These are phyloP conservation scores for Diaporthe vaccinii DNA, from an alignment of 2,329 filamentous ascomycete species.

Conservation along the genomic window DNA sequence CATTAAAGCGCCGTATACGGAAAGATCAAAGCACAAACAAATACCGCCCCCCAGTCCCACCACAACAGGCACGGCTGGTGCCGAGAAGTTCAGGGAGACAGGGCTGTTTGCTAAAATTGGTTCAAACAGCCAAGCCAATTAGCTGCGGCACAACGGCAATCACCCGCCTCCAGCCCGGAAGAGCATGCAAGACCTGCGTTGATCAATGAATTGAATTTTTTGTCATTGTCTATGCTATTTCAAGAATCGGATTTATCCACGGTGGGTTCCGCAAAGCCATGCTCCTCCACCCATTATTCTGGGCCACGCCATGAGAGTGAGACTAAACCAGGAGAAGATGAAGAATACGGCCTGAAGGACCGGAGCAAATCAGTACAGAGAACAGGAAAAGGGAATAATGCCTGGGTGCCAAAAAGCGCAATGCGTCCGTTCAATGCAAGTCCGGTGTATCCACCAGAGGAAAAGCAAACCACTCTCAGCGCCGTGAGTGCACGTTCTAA, in stretches of 20 bases:
- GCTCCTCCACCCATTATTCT: neutral
- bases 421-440: constrained; percentile 18
- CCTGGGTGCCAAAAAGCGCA: neutral
- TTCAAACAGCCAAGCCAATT: constrained; percentile 23
- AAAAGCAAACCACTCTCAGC: neutral
- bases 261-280: neutral
- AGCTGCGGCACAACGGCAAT: neutral
- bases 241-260: constrained; percentile 7
- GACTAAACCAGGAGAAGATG: neutral
- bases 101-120: constrained; percentile 13
- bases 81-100: constrained; percentile 15
- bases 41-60: neutral
- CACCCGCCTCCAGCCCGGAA: neutral
- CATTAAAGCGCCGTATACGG: neutral
- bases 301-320: neutral
- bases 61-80: neutral
- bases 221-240: constrained; percentile 13
- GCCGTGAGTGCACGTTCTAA: neutral
- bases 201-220: neutral
- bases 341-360: neutral
- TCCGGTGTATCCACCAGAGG: neutral
- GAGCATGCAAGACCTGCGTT: neutral
- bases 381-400: neutral
- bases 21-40: neutral
- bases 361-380: constrained; percentile 4